phyloP scores from a whole-genome alignment of 306 rosid species.

The Ammopiptanthus mongolicus region DNA sequence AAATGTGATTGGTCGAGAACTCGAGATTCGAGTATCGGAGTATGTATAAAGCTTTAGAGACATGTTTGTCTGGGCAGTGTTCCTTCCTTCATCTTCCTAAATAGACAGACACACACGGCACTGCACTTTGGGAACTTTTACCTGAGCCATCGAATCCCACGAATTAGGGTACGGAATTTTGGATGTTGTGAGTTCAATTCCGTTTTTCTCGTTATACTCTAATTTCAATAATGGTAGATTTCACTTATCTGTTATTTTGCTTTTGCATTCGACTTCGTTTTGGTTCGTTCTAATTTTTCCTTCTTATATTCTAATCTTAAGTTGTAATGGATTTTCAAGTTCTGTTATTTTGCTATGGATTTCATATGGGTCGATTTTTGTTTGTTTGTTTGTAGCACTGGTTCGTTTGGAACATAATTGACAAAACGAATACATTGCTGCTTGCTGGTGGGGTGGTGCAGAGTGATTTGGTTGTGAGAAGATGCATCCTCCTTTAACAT shows the following conservation, averaged over 20 bases:
- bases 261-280: neutral
- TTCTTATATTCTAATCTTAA: neutral
- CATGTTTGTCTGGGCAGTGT: no score
- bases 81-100: neutral
- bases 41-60: no score
- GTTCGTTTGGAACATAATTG: neutral
- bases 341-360: neutral
- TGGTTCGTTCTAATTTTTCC: neutral
- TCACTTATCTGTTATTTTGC: neutral
- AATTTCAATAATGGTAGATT: neutral
- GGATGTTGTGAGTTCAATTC: neutral
- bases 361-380: neutral
- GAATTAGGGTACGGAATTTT: neutral
- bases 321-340: neutral
- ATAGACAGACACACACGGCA: neutral
- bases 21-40: no score
- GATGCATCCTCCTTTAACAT: conserved; percentile 92
- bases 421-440: neutral
- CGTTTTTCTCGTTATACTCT: neutral
- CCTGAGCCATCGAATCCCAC: neutral
- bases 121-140: neutral
- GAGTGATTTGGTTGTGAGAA: conserved; percentile 27
- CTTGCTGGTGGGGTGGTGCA: conserved; percentile 20
- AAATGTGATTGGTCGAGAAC: no score
- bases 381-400: neutral